phyloP scores from a whole-genome alignment of 768 basidiomycete species.

The Psilocybe tampanensis region DNA sequence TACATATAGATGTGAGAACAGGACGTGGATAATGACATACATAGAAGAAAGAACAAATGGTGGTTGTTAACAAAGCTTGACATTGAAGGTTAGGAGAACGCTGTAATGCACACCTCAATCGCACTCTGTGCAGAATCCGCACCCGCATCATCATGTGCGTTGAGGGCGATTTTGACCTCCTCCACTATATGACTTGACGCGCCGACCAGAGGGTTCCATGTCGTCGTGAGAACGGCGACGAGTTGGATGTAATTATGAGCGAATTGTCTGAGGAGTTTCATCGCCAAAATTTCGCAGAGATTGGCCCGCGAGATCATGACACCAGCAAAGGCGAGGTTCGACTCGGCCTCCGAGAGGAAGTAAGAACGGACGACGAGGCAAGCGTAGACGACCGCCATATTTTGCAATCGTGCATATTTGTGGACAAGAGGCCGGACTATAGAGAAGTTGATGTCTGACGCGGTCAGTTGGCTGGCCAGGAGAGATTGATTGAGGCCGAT shows the following conservation, averaged over 20 bases:
- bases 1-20: conserved; percentile 27
- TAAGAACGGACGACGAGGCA: conserved; percentile 79
- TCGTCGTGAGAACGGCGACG: conserved; percentile 75
- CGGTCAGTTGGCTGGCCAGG: conserved; percentile 59
- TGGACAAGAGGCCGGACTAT: conserved; percentile 76
- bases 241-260: conserved; percentile 77
- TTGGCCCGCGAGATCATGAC: conserved; percentile 70
- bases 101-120: conserved; percentile 65
- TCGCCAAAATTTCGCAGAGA: conserved; percentile 86
- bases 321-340: conserved; percentile 76
- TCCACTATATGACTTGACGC: conserved; percentile 67
- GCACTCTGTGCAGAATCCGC: conserved; percentile 77
- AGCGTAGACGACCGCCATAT: conserved; percentile 74
- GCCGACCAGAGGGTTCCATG: conserved; percentile 85
- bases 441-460: conserved; percentile 81
- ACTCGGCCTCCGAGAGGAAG: conserved; percentile 69
- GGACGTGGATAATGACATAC: background rate
- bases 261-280: conserved; percentile 81
- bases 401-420: conserved; percentile 78
- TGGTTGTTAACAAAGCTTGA: background rate
- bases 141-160: conserved; percentile 56
- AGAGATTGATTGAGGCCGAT: background rate
- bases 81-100: background rate
- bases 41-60: background rate
- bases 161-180: conserved; percentile 60